Evolutionary conservation across 2,329 filamentous ascomycete genomes (phyloP).

Genomic region (Claviceps paspali): DNA sequence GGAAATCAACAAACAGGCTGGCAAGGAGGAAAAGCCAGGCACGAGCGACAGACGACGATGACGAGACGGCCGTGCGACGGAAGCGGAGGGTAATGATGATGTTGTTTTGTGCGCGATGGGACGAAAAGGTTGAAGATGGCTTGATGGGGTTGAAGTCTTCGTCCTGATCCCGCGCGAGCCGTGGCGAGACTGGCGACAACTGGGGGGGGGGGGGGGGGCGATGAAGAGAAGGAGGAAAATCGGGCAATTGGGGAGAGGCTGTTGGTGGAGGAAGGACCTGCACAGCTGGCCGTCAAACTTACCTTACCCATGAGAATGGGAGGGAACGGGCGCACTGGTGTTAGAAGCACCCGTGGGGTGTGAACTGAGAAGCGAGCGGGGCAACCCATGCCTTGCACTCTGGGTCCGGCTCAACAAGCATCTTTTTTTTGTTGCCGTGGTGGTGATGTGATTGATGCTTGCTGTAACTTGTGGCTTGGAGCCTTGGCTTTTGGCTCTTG

Average conservation of each 20-base stretch:
- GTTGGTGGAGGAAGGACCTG: constrained; percentile 25
- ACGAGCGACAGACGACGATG: constrained; percentile 2
- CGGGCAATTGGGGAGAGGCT: constrained; percentile 23
- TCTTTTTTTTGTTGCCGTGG: no score
- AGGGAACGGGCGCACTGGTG: constrained; percentile 19
- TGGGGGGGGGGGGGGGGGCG: constrained; percentile 21
- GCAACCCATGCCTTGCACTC: constrained; percentile 10
- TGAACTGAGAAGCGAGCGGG: constrained; percentile 11
- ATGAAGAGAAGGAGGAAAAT: constrained; percentile 18
- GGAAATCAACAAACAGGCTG: neutral
- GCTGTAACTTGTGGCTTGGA: no score
- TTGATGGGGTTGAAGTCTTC: constrained; percentile 4
- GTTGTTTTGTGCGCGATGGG: neutral
- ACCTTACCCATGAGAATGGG: constrained; percentile 26
- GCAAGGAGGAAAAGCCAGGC: neutral
- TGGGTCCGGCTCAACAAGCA: no score
- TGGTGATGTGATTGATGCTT: no score
- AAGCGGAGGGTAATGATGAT: neutral
- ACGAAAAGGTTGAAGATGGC: constrained; percentile 2
- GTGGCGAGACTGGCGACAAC: constrained; percentile 16
- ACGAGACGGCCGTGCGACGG: constrained; percentile 2
- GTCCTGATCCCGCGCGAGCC: constrained; percentile 16
- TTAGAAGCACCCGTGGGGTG: constrained; percentile 16
- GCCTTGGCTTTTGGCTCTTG: no score
- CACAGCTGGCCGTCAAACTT: constrained; percentile 24